Evolutionary conservation across 1,139 yeast species (phyloP).

Genomic region (Yamadazyma kanchanaburiensis): DNA sequence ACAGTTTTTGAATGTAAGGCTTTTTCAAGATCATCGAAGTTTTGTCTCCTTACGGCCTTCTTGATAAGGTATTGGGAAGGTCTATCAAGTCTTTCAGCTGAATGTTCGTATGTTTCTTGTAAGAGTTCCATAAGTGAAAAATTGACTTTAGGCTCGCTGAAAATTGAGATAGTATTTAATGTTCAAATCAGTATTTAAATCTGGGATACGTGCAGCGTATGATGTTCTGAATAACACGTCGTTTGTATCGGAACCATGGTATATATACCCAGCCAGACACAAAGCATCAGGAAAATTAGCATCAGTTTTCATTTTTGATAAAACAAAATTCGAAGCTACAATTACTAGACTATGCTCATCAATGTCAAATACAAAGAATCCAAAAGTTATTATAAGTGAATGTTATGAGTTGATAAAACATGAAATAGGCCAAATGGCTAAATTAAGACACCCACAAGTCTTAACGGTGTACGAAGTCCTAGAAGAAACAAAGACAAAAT

Average conservation of each 20-base stretch:
- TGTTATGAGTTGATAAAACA: constrained; percentile 38
- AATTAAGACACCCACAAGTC: constrained; percentile 84
- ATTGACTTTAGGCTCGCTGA: no score
- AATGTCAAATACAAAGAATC: constrained; percentile 33
- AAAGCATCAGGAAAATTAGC: constrained; percentile 56
- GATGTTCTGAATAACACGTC: constrained; percentile 71
- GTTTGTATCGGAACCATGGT: constrained; percentile 82
- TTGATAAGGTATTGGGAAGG: constrained; percentile 75
- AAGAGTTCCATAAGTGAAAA: constrained; percentile 43
- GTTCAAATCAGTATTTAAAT: constrained; percentile 43
- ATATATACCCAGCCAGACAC: constrained; percentile 77
- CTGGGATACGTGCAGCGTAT: constrained; percentile 74
- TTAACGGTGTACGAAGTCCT: constrained; percentile 80
- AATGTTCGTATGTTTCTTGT: constrained; percentile 52
- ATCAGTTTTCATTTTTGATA: constrained; percentile 86
- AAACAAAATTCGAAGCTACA: constrained; percentile 64
- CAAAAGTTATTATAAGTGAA: constrained; percentile 35
- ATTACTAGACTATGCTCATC: constrained; percentile 52
- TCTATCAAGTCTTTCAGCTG: constrained; percentile 65
- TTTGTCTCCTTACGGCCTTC: constrained; percentile 61
- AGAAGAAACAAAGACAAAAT: constrained; percentile 78
- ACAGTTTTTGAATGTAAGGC: constrained; percentile 69
- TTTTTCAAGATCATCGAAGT: constrained; percentile 57
- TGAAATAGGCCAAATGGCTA: constrained; percentile 69
- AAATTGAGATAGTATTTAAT: constrained; percentile 11